These are phyloP conservation scores for Russula sp. DNA, from an alignment of 768 basidiomycete genomes.

Conservation along the genomic window DNA sequence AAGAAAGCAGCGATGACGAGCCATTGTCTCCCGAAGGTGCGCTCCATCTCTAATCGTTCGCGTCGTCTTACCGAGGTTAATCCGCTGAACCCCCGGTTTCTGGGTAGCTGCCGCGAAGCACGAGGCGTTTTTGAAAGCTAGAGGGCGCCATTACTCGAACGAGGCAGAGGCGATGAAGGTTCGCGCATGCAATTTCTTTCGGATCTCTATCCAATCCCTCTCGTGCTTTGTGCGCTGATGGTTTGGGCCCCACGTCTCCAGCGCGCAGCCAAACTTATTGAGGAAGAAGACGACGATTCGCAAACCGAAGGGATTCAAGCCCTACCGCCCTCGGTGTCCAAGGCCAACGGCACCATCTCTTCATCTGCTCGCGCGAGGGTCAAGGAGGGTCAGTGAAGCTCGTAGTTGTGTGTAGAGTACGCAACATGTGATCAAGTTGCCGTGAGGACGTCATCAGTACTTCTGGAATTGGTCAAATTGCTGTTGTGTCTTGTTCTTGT, in stretches of 20 bases:
- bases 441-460: background rate
- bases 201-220: slow-evolving; percentile 4
- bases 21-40: slow-evolving; percentile 79
- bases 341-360: slow-evolving; percentile 3
- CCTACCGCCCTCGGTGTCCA: background rate
- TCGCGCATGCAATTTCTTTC: slow-evolving; percentile 14
- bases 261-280: slow-evolving; percentile 59
- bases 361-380: background rate
- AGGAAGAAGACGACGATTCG: slow-evolving; percentile 52
- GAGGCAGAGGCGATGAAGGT: slow-evolving; percentile 94
- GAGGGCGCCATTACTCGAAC: slow-evolving; percentile 82
- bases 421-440: background rate
- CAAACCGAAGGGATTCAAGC: background rate
- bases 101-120: slow-evolving; percentile 71
- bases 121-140: slow-evolving; percentile 70
- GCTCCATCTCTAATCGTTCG: slow-evolving; percentile 23
- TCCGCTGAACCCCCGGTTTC: background rate
- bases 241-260: slow-evolving; percentile 27
- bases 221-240: slow-evolving; percentile 17
- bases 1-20: slow-evolving; percentile 48
- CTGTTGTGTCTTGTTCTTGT: background rate
- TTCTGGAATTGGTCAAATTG: background rate
- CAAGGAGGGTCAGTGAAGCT: background rate
- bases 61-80: background rate
- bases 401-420: background rate